Evolutionary conservation across 1,284 basidiomycete genomes (phyloP).

Genomic region (Microbotryum saponariae): DNA sequence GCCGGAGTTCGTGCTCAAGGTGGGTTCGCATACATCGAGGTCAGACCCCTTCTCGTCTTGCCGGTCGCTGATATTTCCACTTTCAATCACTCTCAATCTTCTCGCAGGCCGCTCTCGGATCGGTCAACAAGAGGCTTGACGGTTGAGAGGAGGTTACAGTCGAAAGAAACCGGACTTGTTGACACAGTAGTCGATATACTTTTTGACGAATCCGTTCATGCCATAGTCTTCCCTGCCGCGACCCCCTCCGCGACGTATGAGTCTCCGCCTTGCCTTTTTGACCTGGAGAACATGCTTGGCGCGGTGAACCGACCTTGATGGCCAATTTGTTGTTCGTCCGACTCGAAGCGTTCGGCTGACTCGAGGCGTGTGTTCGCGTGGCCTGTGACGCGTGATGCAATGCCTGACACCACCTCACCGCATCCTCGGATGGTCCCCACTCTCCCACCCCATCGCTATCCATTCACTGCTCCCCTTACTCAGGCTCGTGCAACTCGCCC

Average conservation of each 20-base stretch:
- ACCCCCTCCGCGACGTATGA: neutral
- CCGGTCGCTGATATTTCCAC: neutral
- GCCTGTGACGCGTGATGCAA: neutral
- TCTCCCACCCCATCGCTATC: no score
- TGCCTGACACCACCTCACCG: neutral
- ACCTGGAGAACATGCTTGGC: no score
- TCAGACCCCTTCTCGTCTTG: neutral
- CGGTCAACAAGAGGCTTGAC: conserved; percentile 16
- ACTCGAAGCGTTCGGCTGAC: no score
- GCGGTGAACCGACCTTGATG: no score
- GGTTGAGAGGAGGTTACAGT: neutral
- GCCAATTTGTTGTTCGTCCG: no score
- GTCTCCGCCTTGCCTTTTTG: no score
- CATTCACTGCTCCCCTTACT: neutral
- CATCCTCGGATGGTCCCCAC: neutral
- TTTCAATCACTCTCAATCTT: neutral
- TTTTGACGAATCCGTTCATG: neutral
- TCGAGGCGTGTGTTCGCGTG: neutral
- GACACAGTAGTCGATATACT: neutral
- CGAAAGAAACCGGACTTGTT: neutral
- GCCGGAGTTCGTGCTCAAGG: conserved; percentile 22
- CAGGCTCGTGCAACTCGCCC: conserved; percentile 14
- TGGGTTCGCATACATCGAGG: neutral
- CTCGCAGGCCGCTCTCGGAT: conserved; percentile 11
- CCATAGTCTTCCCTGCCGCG: neutral